phyloP scores from a whole-genome alignment of 2,329 filamentous ascomycete species.

The Cucurbitaria berberidis region DNA sequence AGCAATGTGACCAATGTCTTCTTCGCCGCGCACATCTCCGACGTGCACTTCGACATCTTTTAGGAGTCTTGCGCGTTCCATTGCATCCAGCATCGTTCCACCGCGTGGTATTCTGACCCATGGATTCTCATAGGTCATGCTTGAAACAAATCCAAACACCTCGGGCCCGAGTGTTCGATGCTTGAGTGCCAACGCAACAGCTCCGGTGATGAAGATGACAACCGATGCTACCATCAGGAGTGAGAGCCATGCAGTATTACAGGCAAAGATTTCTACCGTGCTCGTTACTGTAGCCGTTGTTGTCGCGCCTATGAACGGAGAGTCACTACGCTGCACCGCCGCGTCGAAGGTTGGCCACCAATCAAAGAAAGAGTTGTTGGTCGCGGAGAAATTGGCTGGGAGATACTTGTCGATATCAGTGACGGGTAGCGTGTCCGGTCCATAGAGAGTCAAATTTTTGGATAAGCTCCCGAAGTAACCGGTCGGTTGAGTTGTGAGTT shows the following conservation, averaged over 20 bases:
- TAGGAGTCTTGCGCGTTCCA: constrained; percentile 44
- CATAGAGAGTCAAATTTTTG: constrained; percentile 28
- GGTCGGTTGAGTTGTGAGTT: constrained; percentile 31
- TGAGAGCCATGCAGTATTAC: constrained; percentile 38
- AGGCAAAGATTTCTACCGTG: constrained; percentile 29
- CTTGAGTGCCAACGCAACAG: constrained; percentile 31
- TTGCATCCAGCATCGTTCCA: constrained; percentile 39
- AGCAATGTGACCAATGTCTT: constrained; percentile 45
- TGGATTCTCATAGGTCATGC: constrained; percentile 48
- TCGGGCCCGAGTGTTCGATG: constrained; percentile 39
- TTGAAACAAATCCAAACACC: constrained; percentile 45
- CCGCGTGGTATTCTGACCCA: constrained; percentile 36
- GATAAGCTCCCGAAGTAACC: constrained; percentile 34
- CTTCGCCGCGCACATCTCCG: constrained; percentile 37
- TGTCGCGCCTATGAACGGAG: constrained; percentile 38
- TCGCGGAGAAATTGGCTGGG: constrained; percentile 24
- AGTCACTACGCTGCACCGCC: not conserved
- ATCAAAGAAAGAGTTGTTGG: constrained; percentile 14
- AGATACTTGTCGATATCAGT: constrained; percentile 33
- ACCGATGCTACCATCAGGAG: constrained; percentile 28
- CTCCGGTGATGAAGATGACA: constrained; percentile 28
- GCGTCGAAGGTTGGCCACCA: constrained; percentile 23
- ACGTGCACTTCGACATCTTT: constrained; percentile 40
- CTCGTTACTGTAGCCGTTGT: constrained; percentile 22
- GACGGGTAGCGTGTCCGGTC: constrained; percentile 30